Conservation (phyloP, 768 basidiomycete species). For the Suillus bovinus region DNA sequence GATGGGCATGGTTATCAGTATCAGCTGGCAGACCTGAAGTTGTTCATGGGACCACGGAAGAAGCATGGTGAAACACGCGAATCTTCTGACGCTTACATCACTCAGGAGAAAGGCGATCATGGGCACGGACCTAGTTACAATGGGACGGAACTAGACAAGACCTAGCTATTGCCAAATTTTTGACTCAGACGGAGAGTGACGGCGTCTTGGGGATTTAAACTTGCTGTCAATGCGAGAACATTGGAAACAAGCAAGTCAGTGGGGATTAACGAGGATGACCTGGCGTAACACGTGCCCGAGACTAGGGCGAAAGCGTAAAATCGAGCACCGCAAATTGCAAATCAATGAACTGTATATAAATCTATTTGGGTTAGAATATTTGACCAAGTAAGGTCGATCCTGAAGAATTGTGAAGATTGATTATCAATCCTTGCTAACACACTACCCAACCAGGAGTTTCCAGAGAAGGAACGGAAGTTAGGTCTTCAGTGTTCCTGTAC, state of each 20-base stretch:
- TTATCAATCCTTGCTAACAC: background rate
- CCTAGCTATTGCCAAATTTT: too few relatives aligned
- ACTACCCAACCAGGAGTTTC: background rate
- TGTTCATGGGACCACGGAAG: background rate
- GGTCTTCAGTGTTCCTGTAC: background rate
- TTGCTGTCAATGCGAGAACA: background rate
- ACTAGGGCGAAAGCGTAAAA: background rate
- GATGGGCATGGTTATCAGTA: background rate
- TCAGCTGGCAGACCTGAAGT: background rate
- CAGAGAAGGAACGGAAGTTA: background rate
- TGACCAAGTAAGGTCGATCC: background rate
- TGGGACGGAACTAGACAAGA: background rate
- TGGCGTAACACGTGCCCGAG: background rate
- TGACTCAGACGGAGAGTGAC: too few relatives aligned
- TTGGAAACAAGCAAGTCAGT: background rate
- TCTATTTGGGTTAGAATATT: background rate
- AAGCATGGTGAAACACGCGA: background rate
- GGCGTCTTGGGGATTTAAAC: background rate
- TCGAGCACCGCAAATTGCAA: background rate
- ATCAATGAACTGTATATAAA: background rate
- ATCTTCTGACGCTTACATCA: background rate
- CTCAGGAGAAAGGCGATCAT: background rate
- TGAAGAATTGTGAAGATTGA: background rate
- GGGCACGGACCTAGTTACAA: background rate
- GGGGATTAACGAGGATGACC: background rate